A percentile compares a stretch with the other conserved stretches of the same genome.
Evolutionary conservation across 1,284 basidiomycete species (phyloP).

Genomic region (Rhizoctonia solani): DNA sequence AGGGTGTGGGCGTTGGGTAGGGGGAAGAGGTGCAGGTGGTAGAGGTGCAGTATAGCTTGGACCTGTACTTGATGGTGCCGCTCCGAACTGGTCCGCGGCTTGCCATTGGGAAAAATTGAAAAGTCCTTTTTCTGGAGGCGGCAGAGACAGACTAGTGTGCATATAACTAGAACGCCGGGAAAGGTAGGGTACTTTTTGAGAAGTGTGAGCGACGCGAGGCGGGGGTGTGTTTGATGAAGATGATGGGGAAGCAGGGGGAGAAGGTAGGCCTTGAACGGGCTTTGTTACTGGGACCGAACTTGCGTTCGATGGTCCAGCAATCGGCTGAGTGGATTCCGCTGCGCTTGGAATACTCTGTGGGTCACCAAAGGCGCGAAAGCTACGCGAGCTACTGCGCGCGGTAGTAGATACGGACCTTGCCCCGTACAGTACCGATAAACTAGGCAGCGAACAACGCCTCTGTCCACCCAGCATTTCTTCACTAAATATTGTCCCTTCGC

Average conservation of each 20-base stretch:
- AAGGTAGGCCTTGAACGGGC: slow-evolving; percentile 19
- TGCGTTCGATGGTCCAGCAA: slow-evolving; percentile 1
- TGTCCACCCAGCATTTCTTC: slow-evolving; percentile 28
- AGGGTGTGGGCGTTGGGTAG: not conserved
- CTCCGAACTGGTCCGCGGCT: slow-evolving; percentile 7
- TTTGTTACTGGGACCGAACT: not conserved
- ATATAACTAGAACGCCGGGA: not conserved
- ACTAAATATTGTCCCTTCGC: slow-evolving; percentile 26
- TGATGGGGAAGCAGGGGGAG: slow-evolving; percentile 15
- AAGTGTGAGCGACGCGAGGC: not conserved
- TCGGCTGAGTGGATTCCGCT: not conserved
- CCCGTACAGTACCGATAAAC: slow-evolving; percentile 21
- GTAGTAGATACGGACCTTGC: not conserved
- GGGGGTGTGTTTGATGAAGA: slow-evolving; percentile 9
- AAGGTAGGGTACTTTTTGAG: not conserved
- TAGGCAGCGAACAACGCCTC: slow-evolving; percentile 21
- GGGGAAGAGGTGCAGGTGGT: slow-evolving; percentile 12
- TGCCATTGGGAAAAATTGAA: slow-evolving; percentile 28
- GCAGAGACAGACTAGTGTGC: not conserved
- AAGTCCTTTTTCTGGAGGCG: not conserved
- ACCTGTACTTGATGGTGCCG: not conserved
- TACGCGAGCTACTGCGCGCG: not conserved
- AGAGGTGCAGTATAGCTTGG: not conserved
- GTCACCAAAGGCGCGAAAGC: slow-evolving; percentile 18
- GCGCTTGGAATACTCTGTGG: slow-evolving; percentile 1